phyloP scores from a whole-genome alignment of 2,329 filamentous ascomycete species.

The Colletotrichum sp. region DNA sequence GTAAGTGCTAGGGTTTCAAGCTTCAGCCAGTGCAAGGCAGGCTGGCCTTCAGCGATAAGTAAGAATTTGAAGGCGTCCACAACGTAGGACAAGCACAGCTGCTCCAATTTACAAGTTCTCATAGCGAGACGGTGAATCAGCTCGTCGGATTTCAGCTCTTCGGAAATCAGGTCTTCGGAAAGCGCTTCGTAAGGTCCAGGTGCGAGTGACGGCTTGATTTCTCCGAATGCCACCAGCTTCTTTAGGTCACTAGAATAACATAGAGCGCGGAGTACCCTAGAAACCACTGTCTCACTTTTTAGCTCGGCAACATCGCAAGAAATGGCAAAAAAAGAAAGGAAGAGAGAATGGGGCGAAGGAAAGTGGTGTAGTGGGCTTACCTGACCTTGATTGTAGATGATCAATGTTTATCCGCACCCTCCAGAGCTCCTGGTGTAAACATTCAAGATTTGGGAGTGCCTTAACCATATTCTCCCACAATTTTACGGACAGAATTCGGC shows the following conservation, averaged over 20 bases:
- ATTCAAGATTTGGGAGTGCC: not conserved
- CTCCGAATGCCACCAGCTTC: not conserved
- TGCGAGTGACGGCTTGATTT: not conserved
- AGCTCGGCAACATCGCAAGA: not conserved
- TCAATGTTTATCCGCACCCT: not conserved
- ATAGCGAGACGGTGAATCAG: not conserved
- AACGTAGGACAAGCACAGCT: not conserved
- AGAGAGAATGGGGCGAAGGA: not conserved
- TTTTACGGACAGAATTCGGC: not conserved
- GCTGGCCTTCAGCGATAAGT: not conserved
- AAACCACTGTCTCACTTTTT: not conserved
- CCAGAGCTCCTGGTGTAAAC: not conserved
- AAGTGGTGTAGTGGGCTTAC: not conserved
- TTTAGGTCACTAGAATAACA: not conserved
- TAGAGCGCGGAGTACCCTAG: not conserved
- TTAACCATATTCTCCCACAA: not conserved
- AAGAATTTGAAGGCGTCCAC: not conserved
- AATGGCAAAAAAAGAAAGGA: not conserved
- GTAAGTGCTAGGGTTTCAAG: not conserved
- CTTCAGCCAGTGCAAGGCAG: not conserved
- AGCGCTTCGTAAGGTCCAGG: no score
- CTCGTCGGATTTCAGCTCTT: not conserved
- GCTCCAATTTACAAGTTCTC: not conserved
- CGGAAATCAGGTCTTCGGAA: not conserved
- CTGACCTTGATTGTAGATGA: not conserved